Percentiles rank a stretch among this genome's conserved stretches.
Evolutionary conservation across 495 filamentous ascomycete genomes (phyloP).

Genomic region (Daldinia bambusicola): DNA sequence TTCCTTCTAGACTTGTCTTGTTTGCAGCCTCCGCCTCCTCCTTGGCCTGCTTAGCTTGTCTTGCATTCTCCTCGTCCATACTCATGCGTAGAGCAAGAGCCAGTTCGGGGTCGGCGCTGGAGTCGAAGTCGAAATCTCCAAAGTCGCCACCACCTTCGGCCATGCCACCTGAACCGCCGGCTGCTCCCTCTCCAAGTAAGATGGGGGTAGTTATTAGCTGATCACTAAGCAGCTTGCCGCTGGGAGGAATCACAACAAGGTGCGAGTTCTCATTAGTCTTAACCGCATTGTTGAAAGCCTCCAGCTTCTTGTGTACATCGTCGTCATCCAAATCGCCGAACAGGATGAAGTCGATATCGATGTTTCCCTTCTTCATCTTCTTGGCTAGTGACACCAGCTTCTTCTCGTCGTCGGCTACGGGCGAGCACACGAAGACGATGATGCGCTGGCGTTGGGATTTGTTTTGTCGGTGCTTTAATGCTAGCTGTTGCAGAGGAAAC

Average conservation of each 20-base stretch:
- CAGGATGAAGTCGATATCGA: slow-evolving; percentile 90
- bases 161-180: slow-evolving; percentile 52
- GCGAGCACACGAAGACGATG: slow-evolving; percentile 93
- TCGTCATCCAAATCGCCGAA: slow-evolving; percentile 95
- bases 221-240: slow-evolving; percentile 89
- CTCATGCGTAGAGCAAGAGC: slow-evolving; percentile 97
- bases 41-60: slow-evolving; percentile 84
- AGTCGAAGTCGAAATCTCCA: slow-evolving; percentile 78
- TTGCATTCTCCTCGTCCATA: slow-evolving; percentile 95
- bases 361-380: slow-evolving; percentile 97
- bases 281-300: slow-evolving; percentile 91
- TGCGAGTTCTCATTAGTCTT: slow-evolving; percentile 90
- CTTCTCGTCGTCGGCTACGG: slow-evolving; percentile 88
- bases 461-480: slow-evolving; percentile 98
- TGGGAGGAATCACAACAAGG: slow-evolving; percentile 89
- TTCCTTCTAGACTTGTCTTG: slow-evolving; percentile 79
- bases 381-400: slow-evolving; percentile 88
- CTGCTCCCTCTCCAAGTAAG: slow-evolving; percentile 77
- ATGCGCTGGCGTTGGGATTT: slow-evolving; percentile 95
- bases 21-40: slow-evolving; percentile 74
- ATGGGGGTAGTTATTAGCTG: slow-evolving; percentile 93
- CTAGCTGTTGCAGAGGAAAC: slow-evolving; percentile 69
- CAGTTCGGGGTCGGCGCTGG: slow-evolving; percentile 86
- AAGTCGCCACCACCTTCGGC: slow-evolving; percentile 67
- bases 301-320: slow-evolving; percentile 84